phyloP scores from a whole-genome alignment of 257 asterid genomes.

The Salvia hispanica region DNA sequence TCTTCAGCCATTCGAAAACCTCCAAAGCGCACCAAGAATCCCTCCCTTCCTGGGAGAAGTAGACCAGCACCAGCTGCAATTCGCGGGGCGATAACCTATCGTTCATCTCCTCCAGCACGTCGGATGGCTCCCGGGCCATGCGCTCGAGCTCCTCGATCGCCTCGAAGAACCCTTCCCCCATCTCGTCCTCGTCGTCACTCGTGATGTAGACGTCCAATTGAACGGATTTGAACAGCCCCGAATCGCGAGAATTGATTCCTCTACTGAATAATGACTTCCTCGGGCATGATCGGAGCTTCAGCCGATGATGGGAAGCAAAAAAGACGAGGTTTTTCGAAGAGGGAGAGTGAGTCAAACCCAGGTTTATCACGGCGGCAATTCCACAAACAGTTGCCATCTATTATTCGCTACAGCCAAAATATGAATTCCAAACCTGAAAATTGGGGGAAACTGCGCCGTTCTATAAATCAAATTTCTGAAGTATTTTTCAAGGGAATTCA shows the following conservation, averaged over 20 bases:
- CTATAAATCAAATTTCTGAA: conserved; percentile 6
- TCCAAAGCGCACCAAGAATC: conserved; percentile 97
- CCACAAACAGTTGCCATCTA: conserved; percentile 49
- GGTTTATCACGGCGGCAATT: conserved; percentile 40
- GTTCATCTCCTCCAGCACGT: conserved; percentile 91
- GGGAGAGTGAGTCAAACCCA: conserved; percentile 32
- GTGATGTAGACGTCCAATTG: conserved; percentile 71
- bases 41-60: conserved; percentile 94
- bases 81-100: conserved; percentile 77
- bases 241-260: conserved; percentile 31
- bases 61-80: conserved; percentile 81
- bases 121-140: conserved; percentile 93
- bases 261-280: conserved; percentile 27
- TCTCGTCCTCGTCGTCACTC: conserved; percentile 78
- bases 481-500: conserved; percentile 10
- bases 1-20: conserved; percentile 93
- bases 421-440: not conserved
- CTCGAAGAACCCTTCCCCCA: conserved; percentile 87
- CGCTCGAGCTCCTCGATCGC: conserved; percentile 94
- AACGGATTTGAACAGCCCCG: conserved; percentile 57
- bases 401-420: not conserved
- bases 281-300: conserved; percentile 32
- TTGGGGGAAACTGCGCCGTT: not conserved
- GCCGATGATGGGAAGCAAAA: conserved; percentile 29
- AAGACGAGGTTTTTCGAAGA: conserved; percentile 35